These are phyloP conservation scores for Clavulina sp. DNA, from an alignment of 768 basidiomycete species.

Conservation along the genomic window DNA sequence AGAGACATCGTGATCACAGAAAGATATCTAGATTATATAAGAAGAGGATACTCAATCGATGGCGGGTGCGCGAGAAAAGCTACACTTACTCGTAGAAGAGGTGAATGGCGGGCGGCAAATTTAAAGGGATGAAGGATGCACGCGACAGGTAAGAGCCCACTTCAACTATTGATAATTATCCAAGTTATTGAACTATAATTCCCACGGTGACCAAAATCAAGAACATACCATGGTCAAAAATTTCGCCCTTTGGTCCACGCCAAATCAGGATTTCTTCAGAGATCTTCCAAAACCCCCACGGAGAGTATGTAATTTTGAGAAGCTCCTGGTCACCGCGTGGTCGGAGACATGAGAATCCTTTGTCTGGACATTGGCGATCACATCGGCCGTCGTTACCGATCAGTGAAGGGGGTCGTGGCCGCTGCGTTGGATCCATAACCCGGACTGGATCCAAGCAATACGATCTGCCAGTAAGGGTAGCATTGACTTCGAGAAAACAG, in stretches of 20 bases:
- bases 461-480: background rate
- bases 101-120: too few relatives aligned
- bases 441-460: background rate
- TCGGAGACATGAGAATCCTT: background rate
- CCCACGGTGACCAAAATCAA: too few relatives aligned
- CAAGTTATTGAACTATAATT: too few relatives aligned
- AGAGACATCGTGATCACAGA: background rate
- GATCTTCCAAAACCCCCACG: background rate
- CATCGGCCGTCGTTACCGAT: background rate
- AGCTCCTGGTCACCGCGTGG: background rate
- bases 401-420: background rate
- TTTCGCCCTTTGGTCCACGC: constrained; percentile 1
- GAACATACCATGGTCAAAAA: constrained; percentile 1
- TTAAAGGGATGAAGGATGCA: too few relatives aligned
- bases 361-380: background rate
- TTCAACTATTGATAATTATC: too few relatives aligned
- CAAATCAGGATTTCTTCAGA: background rate
- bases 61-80: too few relatives aligned
- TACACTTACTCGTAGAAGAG: too few relatives aligned
- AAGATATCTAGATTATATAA: background rate
- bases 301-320: background rate
- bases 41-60: too few relatives aligned
- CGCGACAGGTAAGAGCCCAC: too few relatives aligned
- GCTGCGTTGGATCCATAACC: background rate
- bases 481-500: background rate